Conservation (phyloP, 768 basidiomycete species). For the Gloeostereum incarnatum region DNA sequence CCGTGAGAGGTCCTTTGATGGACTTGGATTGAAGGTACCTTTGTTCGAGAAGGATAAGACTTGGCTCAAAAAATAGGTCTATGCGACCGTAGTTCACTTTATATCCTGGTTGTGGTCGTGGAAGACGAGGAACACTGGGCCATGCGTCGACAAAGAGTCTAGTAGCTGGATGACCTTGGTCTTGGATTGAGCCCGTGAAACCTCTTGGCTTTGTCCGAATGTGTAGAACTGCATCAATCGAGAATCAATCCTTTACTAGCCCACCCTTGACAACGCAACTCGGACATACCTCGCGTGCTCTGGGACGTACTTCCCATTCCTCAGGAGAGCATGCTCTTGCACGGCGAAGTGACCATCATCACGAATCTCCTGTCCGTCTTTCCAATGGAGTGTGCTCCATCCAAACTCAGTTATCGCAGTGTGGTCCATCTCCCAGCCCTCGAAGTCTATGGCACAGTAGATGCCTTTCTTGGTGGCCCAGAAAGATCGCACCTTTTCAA, state of each 20-base stretch:
- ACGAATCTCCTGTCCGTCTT: slow-evolving; percentile 34
- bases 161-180: slow-evolving; percentile 39
- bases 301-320: slow-evolving; percentile 55
- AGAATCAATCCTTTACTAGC: too few relatives aligned
- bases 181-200: slow-evolving; percentile 44
- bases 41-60: background rate
- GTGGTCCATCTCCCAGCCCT: slow-evolving; percentile 77
- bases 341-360: slow-evolving; percentile 56
- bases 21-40: slow-evolving; percentile 35
- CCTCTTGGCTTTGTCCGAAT: slow-evolving; percentile 52
- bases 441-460: slow-evolving; percentile 78
- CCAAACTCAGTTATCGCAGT: slow-evolving; percentile 74
- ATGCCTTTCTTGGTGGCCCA: slow-evolving; percentile 58
- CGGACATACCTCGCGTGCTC: slow-evolving; percentile 43
- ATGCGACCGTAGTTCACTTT: slow-evolving; percentile 33
- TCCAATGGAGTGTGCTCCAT: slow-evolving; percentile 53
- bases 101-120: slow-evolving; percentile 75
- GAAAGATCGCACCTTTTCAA: slow-evolving; percentile 58
- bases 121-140: slow-evolving; percentile 72
- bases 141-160: slow-evolving; percentile 23
- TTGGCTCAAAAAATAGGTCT: background rate
- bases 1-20: slow-evolving; percentile 43
- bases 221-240: slow-evolving; percentile 53
- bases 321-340: slow-evolving; percentile 45
- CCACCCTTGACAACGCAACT: too few relatives aligned